Conservation (phyloP, 108 stramenopile genomes). For the Epithemia pelagica region DNA sequence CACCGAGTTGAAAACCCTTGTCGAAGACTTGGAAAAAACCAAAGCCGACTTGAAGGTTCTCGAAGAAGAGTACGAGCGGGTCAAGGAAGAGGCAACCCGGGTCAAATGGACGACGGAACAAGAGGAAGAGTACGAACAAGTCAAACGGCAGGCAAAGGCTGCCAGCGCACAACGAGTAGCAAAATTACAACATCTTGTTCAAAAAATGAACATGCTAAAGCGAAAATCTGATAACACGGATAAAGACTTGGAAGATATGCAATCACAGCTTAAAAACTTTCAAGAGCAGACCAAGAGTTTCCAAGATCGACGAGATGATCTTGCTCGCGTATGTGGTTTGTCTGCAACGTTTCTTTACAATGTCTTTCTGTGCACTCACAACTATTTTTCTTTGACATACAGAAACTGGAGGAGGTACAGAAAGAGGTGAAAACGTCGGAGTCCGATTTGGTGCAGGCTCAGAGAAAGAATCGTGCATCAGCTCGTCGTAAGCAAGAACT, state of each 20-base stretch:
- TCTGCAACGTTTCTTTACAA: no score
- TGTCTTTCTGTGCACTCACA: no score
- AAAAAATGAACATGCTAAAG: conserved; percentile 43
- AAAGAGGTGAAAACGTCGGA: conserved; percentile 49
- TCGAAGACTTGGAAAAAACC: conserved; percentile 46
- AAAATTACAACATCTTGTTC: conserved; percentile 43
- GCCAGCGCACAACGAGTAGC: conserved; percentile 68
- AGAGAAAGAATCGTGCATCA: conserved; percentile 44
- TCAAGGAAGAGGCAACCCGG: conserved; percentile 62
- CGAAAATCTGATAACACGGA: conserved; percentile 36
- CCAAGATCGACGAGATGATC: conserved; percentile 41
- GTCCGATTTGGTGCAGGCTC: conserved; percentile 43
- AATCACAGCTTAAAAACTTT: background rate
- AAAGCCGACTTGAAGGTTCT: conserved; percentile 39
- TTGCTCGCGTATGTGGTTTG: conserved; percentile 46
- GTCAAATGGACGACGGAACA: conserved; percentile 71
- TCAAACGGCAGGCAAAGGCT: conserved; percentile 75
- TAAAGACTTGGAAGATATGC: background rate
- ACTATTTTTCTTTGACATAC: no score
- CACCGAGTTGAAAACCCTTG: conserved; percentile 42
- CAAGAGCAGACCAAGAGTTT: conserved; percentile 34
- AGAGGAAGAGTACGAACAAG: conserved; percentile 74
- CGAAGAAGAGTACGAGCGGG: conserved; percentile 72
- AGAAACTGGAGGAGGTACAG: background rate
- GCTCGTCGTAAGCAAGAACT: conserved; percentile 54